Evolutionary conservation across 2,329 filamentous ascomycete genomes (phyloP), one percentile per base, ranked within the genome.

Genomic region (Rugonectria rugulosa): DNA sequence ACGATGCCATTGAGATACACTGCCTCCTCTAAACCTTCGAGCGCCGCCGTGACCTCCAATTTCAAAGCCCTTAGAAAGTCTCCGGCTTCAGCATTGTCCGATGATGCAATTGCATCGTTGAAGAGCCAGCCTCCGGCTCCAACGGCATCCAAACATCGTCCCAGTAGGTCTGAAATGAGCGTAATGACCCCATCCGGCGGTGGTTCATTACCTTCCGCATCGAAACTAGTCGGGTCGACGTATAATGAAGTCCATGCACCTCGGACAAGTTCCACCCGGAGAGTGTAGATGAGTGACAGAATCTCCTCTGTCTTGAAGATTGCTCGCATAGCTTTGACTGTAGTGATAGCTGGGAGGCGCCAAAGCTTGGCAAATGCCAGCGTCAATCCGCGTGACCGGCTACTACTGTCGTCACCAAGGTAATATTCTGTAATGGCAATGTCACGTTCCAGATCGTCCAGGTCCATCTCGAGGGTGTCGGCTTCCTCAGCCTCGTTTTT

Each of bases 171-270:
- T 14, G 88, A 85, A 59, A 94, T 88, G 34, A 91, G 82, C 14
- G 84, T 80, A 61, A 93, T 88, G 46, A 87, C 85, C 44, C 85
- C 84, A 65, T 92, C 87, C 17, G 88, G 84, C 0, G 86, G 83
- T 19, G 73, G 65, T 20, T 75, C 74, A 54, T 72, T 72, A 41
- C 69, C 68, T 50, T 75, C 74, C 2, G 68, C 60, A 42, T 83
- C 79, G 24, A 79, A 75, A 46, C 77, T 72, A 14, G 81, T 80
- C 10, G 76, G 73, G 64, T 90, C 88, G 31, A 90, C 75, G 71
- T 92, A 92, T 19, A 84, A 81, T 15, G 86, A 84, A 1, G 88
- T 91, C 90, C 90, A 94, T 26, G 88, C 87, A 53, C 90, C 90
- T 61, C 87, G 85, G 46, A 87, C 84, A 40, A 94, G 80, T 73